Base-by-base conservation (phyloP, 306 rosid genomes). In the Pyrus betulifolia region DNA sequence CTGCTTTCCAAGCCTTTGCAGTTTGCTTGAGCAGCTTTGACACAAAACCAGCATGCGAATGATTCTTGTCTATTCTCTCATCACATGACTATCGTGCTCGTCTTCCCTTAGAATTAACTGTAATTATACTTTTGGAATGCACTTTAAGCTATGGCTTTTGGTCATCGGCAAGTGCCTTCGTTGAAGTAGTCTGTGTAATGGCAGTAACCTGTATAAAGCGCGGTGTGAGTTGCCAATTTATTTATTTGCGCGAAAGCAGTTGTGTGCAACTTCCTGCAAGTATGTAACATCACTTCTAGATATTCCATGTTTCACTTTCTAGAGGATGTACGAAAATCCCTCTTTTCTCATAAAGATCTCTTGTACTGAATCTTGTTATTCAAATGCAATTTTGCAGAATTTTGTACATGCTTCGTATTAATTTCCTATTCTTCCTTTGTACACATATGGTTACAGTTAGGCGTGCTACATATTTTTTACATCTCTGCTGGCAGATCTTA, bases 41-140 rank as follows among this genome's bases (percentile, higher is more conserved):
- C 89, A 95, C 97, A 4, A 95, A 95, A 87, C 97, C 97, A 60
- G 96, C 93, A 69, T 95, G 97, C 83, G 98, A 95, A 87, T 94
- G 89, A 94, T 66, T 64, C 70, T 76, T 74, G 18, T 40, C 71
- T 73, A 45, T 58, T 28, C 54, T 28, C 46, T 46, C 54, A 63
- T 31, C 57, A 55, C 49, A 78, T 68, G 75, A 23, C 10, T 8
- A n/a, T 81, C 74, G 30, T 74, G 67, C 65, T 63, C 70, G 79
- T 78, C 81, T 76, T 82, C 79, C 75, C 83, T 73, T 61, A 74
- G 49, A 77, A 19, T 49, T 46, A 74, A 82, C 54, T 84, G 93
- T 85, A 87, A 27, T 86, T 87, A 80, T 80, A 70, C 69, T 82
- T 79, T 73, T 27, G 83, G 40, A 82, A 68, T 70, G 84, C 73